A percentile compares a stretch with the other conserved stretches of the same genome.
Evolutionary conservation across 1,284 basidiomycete genomes (phyloP).

Genomic region (Amylostereum areolatum): DNA sequence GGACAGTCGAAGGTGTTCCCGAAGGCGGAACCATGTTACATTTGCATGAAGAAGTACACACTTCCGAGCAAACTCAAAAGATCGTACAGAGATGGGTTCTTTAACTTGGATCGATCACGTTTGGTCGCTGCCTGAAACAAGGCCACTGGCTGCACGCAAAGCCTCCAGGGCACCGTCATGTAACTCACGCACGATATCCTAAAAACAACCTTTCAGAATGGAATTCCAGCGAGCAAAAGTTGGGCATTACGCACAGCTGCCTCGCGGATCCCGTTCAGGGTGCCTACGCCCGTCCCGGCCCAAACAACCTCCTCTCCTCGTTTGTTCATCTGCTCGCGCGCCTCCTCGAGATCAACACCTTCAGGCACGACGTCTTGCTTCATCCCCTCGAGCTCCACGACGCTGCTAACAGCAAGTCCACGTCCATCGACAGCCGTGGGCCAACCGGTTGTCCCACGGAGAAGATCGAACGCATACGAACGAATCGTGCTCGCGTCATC

Average conservation of each 20-base stretch:
- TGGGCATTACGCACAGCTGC: slow-evolving; percentile 42
- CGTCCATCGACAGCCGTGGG: slow-evolving; percentile 63
- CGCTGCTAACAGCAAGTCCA: slow-evolving; percentile 49
- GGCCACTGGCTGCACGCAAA: slow-evolving; percentile 20
- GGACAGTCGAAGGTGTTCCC: no score
- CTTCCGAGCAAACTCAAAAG: no score
- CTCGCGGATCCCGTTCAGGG: slow-evolving; percentile 46
- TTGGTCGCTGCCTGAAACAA: no score
- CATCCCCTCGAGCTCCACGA: slow-evolving; percentile 44
- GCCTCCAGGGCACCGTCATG: slow-evolving; percentile 33
- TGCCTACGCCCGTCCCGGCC: slow-evolving; percentile 64
- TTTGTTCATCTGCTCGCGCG: slow-evolving; percentile 39
- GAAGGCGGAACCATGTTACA: no score
- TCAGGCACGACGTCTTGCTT: slow-evolving; percentile 6
- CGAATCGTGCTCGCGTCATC: slow-evolving; percentile 45
- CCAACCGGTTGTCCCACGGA: slow-evolving; percentile 57
- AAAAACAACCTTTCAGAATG: background rate
- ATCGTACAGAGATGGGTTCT: no score
- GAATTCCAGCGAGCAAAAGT: background rate
- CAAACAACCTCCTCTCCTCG: slow-evolving; percentile 52
- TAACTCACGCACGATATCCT: slow-evolving; percentile 49
- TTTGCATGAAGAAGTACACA: no score
- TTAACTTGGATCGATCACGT: no score
- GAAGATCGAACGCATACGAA: slow-evolving; percentile 61
- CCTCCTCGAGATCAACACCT: slow-evolving; percentile 37